A percentile compares a stretch with the other conserved stretches of the same genome.
phyloP scores from a whole-genome alignment of 2,329 filamentous ascomycete genomes.

The Fusarium sp. region DNA sequence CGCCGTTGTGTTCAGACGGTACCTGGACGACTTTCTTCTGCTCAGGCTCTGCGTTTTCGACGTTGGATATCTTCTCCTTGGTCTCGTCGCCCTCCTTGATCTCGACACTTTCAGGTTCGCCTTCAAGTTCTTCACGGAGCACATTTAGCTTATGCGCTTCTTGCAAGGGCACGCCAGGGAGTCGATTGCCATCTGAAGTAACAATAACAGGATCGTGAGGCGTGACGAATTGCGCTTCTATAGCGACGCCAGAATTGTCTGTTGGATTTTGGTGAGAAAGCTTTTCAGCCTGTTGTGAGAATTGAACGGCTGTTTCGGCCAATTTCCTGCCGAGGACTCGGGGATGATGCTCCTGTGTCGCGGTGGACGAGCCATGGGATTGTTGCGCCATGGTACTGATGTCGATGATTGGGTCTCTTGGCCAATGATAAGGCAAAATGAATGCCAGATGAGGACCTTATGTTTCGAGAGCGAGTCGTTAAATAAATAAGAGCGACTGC shows the following conservation, averaged over 20 bases:
- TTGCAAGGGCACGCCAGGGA: constrained; percentile 75
- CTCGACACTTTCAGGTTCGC: constrained; percentile 45
- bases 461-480: neutral
- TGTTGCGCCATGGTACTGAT: constrained; percentile 30
- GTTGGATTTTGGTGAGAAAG: constrained; percentile 58
- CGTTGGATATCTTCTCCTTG: constrained; percentile 46
- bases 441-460: neutral
- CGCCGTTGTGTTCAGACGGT: constrained; percentile 49
- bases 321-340: constrained; percentile 43
- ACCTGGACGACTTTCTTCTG: constrained; percentile 43
- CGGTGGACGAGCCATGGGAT: constrained; percentile 19
- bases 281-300: constrained; percentile 71
- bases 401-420: neutral
- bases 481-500: neutral
- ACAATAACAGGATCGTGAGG: constrained; percentile 78
- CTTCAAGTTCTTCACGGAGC: constrained; percentile 63
- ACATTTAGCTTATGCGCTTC: constrained; percentile 79
- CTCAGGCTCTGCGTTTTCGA: constrained; percentile 49
- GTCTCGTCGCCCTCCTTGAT: constrained; percentile 44
- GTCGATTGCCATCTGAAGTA: constrained; percentile 72
- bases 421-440: neutral
- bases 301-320: constrained; percentile 63
- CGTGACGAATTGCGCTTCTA: constrained; percentile 74
- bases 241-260: constrained; percentile 59
- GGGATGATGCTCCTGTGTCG: constrained; percentile 16